These are phyloP conservation scores for Exophiala lecanii-corni DNA, from an alignment of 2,329 filamentous ascomycete genomes.

Conservation along the genomic window DNA sequence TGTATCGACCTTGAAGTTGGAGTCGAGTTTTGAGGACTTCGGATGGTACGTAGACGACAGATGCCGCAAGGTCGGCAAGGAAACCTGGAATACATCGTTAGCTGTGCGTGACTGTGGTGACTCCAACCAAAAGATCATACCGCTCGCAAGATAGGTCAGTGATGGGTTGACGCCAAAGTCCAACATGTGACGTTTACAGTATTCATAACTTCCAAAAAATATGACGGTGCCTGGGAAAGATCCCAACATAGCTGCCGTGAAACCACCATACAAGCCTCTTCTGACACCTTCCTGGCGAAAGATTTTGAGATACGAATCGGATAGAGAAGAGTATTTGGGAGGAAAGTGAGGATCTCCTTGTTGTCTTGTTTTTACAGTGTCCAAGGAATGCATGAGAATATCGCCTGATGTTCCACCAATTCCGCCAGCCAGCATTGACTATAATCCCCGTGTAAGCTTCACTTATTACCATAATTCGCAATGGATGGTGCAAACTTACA, in stretches of 20 bases:
- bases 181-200: slow-evolving; percentile 83
- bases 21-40: slow-evolving; percentile 97
- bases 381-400: slow-evolving; percentile 97
- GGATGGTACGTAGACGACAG: slow-evolving; percentile 89
- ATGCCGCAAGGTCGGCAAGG: slow-evolving; percentile 84
- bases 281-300: slow-evolving; percentile 84
- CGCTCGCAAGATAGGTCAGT: slow-evolving; percentile 78
- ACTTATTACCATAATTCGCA: slow-evolving; percentile 17
- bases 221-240: slow-evolving; percentile 91
- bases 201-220: slow-evolving; percentile 97
- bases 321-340: slow-evolving; percentile 85
- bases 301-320: slow-evolving; percentile 87
- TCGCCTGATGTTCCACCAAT: slow-evolving; percentile 90
- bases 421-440: slow-evolving; percentile 95
- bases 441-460: slow-evolving; percentile 11
- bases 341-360: slow-evolving; percentile 93
- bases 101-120: too few relatives aligned
- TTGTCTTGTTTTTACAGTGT: slow-evolving; percentile 97
- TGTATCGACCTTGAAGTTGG: slow-evolving; percentile 89
- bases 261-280: slow-evolving; percentile 87
- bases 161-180: slow-evolving; percentile 78
- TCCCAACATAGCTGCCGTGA: slow-evolving; percentile 81
- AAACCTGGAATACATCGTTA: too few relatives aligned
- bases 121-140: slow-evolving; percentile 51
- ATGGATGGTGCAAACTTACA: slow-evolving; percentile 42